Evolutionary conservation across 495 filamentous ascomycete species (phyloP), one percentile per base, ranked within the genome.

Genomic region (Friedmanniomyces simplex): DNA sequence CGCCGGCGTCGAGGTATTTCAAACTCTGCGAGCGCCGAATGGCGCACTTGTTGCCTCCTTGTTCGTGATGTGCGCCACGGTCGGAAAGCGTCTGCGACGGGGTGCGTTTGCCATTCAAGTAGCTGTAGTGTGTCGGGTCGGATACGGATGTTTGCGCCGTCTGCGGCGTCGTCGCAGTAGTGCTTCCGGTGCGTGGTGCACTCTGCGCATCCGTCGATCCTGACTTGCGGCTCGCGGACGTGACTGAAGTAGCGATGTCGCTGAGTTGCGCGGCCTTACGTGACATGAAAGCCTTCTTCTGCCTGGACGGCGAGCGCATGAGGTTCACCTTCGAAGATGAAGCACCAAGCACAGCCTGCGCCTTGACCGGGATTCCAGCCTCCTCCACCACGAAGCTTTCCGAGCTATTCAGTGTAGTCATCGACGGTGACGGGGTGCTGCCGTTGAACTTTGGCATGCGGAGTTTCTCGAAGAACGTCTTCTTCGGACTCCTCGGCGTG

Each of bases 401-500:
- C 11, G n/a, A 32, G 43, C 47, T 54, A 16, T 32, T 42, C 21
- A 60, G 41, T 16, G 26, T 60, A 6, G 48, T 26, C 51, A 34
- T 54, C 16, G 55, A 51, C 2, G 50, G 50, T 10, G 52, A 51
- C 14, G 58, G 13, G 26, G 50, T 50, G 24, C 16, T 45, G 32
- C 65, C 63, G 28, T 24, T 28, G 4, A 56, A 34, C 18, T 54
- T 57, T 12, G 57, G 34, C 10, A 67, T 60, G 56, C 60, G 56
- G 32, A 72, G 55, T 30, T 50, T 61, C 10, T 67, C 68, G 41
- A 72, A 63, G 30, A 72, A 49, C 32, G 60, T 65, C 57, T 64
- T 69, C 61, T 66, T 68, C 1, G 70, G 70, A 32, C 68, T 72
- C 61, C 68, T 72, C 12, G 43, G 42, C 5, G 50, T 20, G 13